These are phyloP conservation scores for Mayamaea pseudoterrestris DNA, from an alignment of 108 stramenopile species.

Conservation along the genomic window DNA sequence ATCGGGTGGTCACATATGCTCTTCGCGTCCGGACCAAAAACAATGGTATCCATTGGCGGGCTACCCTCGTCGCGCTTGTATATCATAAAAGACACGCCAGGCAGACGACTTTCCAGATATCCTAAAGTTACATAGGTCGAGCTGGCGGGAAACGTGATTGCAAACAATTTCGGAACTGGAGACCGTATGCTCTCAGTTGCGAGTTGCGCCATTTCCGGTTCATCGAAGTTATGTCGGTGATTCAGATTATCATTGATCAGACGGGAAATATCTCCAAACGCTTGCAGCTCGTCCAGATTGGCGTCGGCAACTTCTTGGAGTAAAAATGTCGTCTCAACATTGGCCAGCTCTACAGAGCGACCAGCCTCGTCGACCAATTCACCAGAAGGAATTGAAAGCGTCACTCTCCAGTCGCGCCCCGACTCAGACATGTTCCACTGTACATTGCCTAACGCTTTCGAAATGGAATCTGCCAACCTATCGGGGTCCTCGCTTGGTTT, in stretches of 20 bases:
- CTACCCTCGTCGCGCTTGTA: conserved; percentile 66
- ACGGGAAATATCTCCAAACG: no score
- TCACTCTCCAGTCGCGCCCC: conserved; percentile 32
- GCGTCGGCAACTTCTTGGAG: no score
- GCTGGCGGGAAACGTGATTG: conserved; percentile 50
- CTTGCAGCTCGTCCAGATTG: no score
- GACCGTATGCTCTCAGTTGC: no score
- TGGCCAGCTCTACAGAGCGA: no score
- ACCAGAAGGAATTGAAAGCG: not conserved
- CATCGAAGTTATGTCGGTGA: no score
- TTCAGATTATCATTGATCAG: no score
- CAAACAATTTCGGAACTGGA: conserved; percentile 52
- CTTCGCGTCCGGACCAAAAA: conserved; percentile 54
- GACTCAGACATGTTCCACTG: conserved; percentile 28
- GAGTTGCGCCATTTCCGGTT: no score
- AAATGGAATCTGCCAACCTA: conserved; percentile 51
- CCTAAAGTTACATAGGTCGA: conserved; percentile 68
- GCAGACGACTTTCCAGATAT: conserved; percentile 65
- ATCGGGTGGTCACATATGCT: conserved; percentile 60
- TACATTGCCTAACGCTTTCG: conserved; percentile 46
- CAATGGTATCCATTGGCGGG: conserved; percentile 47
- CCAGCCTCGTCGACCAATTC: not conserved
- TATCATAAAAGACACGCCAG: conserved; percentile 58
- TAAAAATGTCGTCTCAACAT: no score
- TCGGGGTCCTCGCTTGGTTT: conserved; percentile 56